Base-by-base conservation (phyloP, 1,139 yeast genomes). In the Suhomyces terraborum region DNA sequence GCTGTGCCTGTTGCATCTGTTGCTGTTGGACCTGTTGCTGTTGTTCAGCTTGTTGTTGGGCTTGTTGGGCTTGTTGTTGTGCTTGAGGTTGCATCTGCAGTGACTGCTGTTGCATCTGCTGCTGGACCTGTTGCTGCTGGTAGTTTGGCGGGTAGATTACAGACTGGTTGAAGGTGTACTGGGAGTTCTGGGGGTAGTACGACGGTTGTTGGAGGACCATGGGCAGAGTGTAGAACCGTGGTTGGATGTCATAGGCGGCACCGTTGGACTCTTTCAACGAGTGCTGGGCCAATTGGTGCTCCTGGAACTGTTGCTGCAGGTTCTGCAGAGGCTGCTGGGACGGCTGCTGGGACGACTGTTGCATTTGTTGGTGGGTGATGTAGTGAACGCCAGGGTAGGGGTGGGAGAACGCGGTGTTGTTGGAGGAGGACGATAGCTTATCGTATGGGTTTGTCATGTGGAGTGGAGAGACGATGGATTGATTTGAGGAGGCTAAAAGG, bases 201-300 rank as follows among this genome's bases (percentile, higher is more conserved):
- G 53, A 39, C 6, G 61, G 58, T 36, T 56, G 61, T 40, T 54
- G 62, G 24, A 56, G 48, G 14, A 56, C 52, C 53, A 56, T 46
- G 10, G 61, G 58, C 21, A 49, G 45, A 13, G 55, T 46, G 45
- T 55, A 58, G 45, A 43, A 54, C 8, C 62, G 46, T 6, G 60
- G 57, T 33, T 53, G 58, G 38, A 46, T 39, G 33, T 45, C 50
- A 32, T 46, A 49, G 26, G 34, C 45, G 8, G 36, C 33, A 19
- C 35, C 19, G 3, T 24, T 24, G 27, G 46, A 13, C 12, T 42
- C 47, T 35, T 46, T 44, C 31, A 43, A 24, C 26, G 41, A 21
- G 22, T 41, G 41, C 22, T 34, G 45, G 17, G 29, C 35, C 37
- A 42, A 32, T 36, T 40, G 46, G 18, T 40, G 47, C 14, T 43